Evolutionary conservation across 805 yeast species (phyloP), one percentile per base, ranked within the genome.

Genomic region (Lipomyces mesembrius): DNA sequence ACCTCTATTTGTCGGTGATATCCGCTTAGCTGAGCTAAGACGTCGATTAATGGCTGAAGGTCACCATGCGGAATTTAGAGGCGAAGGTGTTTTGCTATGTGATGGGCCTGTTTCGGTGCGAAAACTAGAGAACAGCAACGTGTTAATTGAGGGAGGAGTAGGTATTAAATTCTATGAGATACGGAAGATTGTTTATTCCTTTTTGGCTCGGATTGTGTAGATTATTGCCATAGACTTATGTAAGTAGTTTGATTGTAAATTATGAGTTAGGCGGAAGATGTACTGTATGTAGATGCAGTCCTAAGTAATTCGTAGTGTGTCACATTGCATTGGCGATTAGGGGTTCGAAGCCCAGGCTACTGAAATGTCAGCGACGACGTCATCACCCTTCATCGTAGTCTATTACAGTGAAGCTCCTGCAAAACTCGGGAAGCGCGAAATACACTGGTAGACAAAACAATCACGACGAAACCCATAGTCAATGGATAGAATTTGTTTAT

Each of bases 31-130:
- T 0, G 97, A 92, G 70, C 80, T 95, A 60, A 88, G 90, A 73
- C 85, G 85, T 72, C 84, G 83, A 66, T 80, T 95, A 49, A 78
- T 82, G 37, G 79, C 82, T 4, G 77, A 79, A 63, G 89, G 91
- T 59, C 85, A 89, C 73, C 82, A 80, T 61, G 97, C 96, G 0
- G 97, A 93, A 74, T 92, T 94, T 76, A 87, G 89, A 77, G 96
- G 97, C 63, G 97, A 92, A 76, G 98, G 98, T 76, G 87, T 92
- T 0, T 80, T 95, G 52, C 96, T 93, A 14, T 89, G 96, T 56
- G 93, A 93, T 74, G 89, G 89, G 64, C 81, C 81, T 61, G 84
- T 95, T 20, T 88, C 91, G 0, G 86, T 95, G 8, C 81, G 91
- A 63, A 94, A 94, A 75, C 82, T 90, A 2, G 88, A 84, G 55